Conservation (phyloP, 148 eudicot species). For the Cornus controversa region DNA sequence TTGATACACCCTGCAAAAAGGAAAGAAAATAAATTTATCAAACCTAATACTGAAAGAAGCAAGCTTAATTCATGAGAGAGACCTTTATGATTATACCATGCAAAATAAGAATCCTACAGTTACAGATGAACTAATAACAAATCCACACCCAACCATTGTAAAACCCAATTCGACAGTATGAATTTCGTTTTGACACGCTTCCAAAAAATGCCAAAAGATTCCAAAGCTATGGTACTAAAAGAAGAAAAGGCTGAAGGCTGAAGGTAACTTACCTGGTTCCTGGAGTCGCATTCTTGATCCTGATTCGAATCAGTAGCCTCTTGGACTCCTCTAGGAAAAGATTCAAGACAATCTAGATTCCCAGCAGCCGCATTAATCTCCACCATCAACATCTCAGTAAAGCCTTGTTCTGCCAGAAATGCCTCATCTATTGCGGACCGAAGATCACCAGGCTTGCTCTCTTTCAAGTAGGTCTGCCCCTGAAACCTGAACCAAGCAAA, state of each 20-base stretch:
- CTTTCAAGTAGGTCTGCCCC: slow-evolving; percentile 72
- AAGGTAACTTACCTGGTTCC: slow-evolving; percentile 49
- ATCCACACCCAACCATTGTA: too few species aligned
- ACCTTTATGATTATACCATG: not conserved
- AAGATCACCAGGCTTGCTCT: slow-evolving; percentile 60
- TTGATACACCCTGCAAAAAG: slow-evolving; percentile 36
- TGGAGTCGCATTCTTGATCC: slow-evolving; percentile 41
- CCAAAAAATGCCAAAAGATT: not conserved
- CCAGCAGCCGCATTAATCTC: slow-evolving; percentile 86
- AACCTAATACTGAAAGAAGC: not conserved
- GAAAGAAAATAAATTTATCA: too few species aligned
- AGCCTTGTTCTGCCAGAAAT: slow-evolving; percentile 84
- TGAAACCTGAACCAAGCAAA: slow-evolving; percentile 63
- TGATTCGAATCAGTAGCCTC: slow-evolving; percentile 53
- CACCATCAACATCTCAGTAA: slow-evolving; percentile 72
- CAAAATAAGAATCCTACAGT: not conserved
- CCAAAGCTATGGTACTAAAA: not conserved
- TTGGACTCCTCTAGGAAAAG: slow-evolving; percentile 51
- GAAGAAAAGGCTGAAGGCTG: slow-evolving; percentile 9
- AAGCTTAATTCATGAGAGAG: not conserved
- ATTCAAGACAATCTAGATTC: slow-evolving; percentile 43
- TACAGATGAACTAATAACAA: too few species aligned
- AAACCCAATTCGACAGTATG: too few species aligned
- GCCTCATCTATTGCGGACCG: slow-evolving; percentile 91
- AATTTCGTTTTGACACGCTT: too few species aligned